These are phyloP conservation scores for Auricularia sp. DNA, from an alignment of 768 basidiomycete species.

Conservation along the genomic window DNA sequence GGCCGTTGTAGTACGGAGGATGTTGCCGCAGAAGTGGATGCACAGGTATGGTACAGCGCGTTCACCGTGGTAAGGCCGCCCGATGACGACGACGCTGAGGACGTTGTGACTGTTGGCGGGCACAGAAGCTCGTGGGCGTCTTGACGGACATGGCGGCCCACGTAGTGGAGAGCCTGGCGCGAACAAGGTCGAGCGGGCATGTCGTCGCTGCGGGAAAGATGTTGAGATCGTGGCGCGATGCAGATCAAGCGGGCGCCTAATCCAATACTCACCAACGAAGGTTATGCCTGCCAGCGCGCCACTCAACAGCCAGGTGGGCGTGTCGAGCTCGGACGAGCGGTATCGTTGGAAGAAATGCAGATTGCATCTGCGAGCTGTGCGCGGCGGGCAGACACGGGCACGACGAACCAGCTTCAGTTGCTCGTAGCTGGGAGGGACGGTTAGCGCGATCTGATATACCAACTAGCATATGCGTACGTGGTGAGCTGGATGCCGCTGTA, in stretches of 20 bases:
- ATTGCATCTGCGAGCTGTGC: neutral
- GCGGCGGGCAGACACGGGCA: neutral
- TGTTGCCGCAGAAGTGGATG: constrained; percentile 18
- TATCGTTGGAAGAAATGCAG: constrained; percentile 56
- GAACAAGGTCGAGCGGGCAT: constrained; percentile 89
- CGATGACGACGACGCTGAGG: constrained; percentile 9
- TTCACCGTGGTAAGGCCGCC: constrained; percentile 3
- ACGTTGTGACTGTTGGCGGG: constrained; percentile 18
- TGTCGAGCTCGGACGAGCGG: constrained; percentile 72
- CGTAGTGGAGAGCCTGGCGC: constrained; percentile 85
- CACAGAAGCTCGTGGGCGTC: constrained; percentile 11
- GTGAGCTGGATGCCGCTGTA: constrained; percentile 46
- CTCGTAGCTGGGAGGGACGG: constrained; percentile 58
- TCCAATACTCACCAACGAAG: constrained; percentile 66
- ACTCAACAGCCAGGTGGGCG: constrained; percentile 71
- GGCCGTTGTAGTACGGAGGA: constrained; percentile 23
- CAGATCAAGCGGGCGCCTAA: neutral
- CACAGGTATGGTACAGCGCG: constrained; percentile 11
- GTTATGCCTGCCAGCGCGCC: constrained; percentile 91
- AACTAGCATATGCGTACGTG: constrained; percentile 8
- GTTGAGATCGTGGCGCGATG: constrained; percentile 6
- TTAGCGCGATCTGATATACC: too few species aligned
- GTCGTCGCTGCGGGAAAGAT: constrained; percentile 47
- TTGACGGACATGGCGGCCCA: constrained; percentile 59
- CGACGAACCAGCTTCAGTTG: constrained; percentile 67